phyloP scores from a whole-genome alignment of 345 rosid species.

The Corchorus capsularis region DNA sequence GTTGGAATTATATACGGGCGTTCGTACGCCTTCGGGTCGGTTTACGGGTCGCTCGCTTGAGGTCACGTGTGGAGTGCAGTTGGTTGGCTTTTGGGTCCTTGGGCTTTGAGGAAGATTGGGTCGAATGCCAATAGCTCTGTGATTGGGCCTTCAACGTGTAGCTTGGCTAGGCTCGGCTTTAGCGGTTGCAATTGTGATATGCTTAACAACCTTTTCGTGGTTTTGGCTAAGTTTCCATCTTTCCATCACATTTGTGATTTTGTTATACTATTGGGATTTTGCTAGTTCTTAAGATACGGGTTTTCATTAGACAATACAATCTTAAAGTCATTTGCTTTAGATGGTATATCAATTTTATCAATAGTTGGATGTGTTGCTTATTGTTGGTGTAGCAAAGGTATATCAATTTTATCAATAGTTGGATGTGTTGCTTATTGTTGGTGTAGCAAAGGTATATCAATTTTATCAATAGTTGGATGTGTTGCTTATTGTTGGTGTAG shows the following conservation, averaged over 20 bases:
- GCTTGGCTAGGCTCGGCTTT: too few species aligned
- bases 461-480: not conserved
- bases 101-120: too few species aligned
- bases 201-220: not conserved
- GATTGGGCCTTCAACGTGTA: too few species aligned
- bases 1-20: too few species aligned
- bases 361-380: not conserved
- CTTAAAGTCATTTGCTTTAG: not conserved
- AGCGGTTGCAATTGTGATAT: too few species aligned
- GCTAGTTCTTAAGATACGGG: not conserved
- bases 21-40: too few species aligned
- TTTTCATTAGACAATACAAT: not conserved
- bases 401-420: not conserved
- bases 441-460: not conserved
- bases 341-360: not conserved
- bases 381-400: not conserved
- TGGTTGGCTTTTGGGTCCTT: too few species aligned
- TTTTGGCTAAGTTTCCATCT: not conserved
- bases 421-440: not conserved
- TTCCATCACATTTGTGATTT: not conserved
- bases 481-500: not conserved
- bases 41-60: too few species aligned
- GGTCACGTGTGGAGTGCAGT: too few species aligned
- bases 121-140: too few species aligned
- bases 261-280: not conserved